Evolutionary conservation across 2,329 filamentous ascomycete genomes (phyloP), one percentile per base, ranked within the genome.

Genomic region (Phyllachora maydis): DNA sequence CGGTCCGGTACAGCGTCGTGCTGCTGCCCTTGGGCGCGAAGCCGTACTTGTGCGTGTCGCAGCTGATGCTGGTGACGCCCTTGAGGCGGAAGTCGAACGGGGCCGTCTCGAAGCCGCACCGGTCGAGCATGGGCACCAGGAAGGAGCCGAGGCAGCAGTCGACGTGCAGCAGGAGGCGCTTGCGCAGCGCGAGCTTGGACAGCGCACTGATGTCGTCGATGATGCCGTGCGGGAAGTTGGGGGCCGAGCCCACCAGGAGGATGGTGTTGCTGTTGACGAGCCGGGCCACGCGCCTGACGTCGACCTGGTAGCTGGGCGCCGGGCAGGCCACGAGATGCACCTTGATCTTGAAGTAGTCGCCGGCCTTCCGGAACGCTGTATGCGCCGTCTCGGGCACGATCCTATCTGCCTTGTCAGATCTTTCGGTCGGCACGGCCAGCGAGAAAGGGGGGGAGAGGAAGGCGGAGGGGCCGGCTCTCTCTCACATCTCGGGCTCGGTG

Each of bases 1-100:
- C 63, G 21, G 69, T 76, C 37, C 88, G 79, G 60, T 98, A 98
- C 19, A 98, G 61, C 9, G 92, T 62, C 2, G 82, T 88, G 24
- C 76, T 88, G 60, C 91, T 98, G 35, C 88, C 88, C 55, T 98
- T 98, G 25, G 88, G 88, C 1, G 88, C 88, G 43, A 98, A 98
- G 18, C 88, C 88, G 45, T 98, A 98, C 49, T 98, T 98, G 63
- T 98, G 88, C 3, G 88, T 98, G 46, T 98, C 88, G 46, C 83
- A 90, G 35, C 72, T 82, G 47, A 98, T 95, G 46, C 75, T 85
- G 4, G 85, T 93, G 18, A 98, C 88, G 37, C 88, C 88, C 35
- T 78, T 81, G 28, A 90, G 69, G 26, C 77, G 70, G 65, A 98
- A 98, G 47, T 98, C 88, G 42, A 95, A 95, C 4, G 69, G 70